Base-by-base conservation (phyloP, 345 rosid species). In the Eucalyptus melliodora region DNA sequence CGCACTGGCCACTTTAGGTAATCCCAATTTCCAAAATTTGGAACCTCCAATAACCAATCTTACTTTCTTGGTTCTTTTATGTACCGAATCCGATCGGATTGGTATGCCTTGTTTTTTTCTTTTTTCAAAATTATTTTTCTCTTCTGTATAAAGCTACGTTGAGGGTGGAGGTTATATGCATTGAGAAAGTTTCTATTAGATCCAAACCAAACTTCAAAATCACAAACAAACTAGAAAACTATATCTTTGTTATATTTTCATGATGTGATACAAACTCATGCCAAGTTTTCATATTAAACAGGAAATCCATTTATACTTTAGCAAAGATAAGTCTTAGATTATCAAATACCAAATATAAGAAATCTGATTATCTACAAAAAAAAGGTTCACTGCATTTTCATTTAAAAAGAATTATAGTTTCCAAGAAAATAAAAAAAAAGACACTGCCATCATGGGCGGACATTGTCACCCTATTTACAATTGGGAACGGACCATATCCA, bases 21-120 rank as follows among this genome's bases (percentile, higher is more conserved):
- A 30, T 60, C n/a, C 4, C 2, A 12, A 3, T 60, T 60, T 30
- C 69, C 31, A 12, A 60, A 27, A 27, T 60, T 60, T 60, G 4
- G 16, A 60, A 60, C 67, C n/a, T 26, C 16, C 31, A 60, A 1
- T 27, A 60, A 56, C 15, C 16, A 27, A 6, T 60, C n/a, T 8
- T 13, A 4, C 15, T n/a, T n/a, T 60, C 31, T 27, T 60, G 31
- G 31, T 27, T 60, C 16, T 24, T 27, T n/a, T n/a, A n/a, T 60
- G 31, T 2, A 8, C 31, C 2, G 31, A 27, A 27, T 1, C 4
- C 3, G 7, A 60, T 13, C 1, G n/a, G 16, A 56, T 24, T 0
- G 30, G 27, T 60, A 27, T 27, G 69, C 15, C 69, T 60, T 60
- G 7, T 60, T 60, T 67, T 56, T 0, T 5, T 60, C 26, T 11